Evolutionary conservation across 106 monocot genomes (phyloP), one percentile per base, ranked within the genome.

Genomic region (Amphibolis antarctica): DNA sequence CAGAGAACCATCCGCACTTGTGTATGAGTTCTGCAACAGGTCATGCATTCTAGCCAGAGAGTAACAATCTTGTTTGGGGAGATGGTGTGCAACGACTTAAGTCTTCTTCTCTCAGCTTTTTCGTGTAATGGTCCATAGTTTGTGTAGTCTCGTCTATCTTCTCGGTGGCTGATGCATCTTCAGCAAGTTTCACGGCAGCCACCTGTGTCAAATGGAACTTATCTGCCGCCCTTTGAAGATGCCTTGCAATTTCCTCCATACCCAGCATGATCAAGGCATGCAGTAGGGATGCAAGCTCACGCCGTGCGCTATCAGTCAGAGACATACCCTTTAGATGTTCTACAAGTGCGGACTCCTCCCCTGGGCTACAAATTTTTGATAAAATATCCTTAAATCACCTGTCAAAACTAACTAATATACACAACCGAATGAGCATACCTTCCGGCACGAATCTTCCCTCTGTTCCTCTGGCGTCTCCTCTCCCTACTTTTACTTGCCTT

Each of bases 401-500:
- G 17, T 29, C 1, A 60, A 4, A 9, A 14, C 15, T 60, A 60
- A 26, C 12, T 36, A n/a, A 60, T 26, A n/a, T 15, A 53, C 15
- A 64, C 0, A 28, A 12, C 42, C n/a, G 44, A 48, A 30, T 7
- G 12, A 21, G 25, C 25, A n/a, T 25, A 98, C 91, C 98, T 98
- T 71, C 91, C 91, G 46, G 91, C 87, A 60, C 98, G 91, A 65
- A 98, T 98, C 69, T 83, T 90, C 46, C 91, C 87, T 67, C 78
- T 85, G 11, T 73, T 72, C 64, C 59, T 86, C 49, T 85, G 91
- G 0, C 63, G 73, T 58, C 87, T 83, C 36, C 46, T 60, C 23
- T 63, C 66, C 19, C 74, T 79, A 61, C 78, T 71, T 65, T 87
- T 87, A n/a, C 76, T 87, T 45, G 59, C 67, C 25, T 61, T 75